Percentiles rank a stretch among this genome's conserved stretches.
These are phyloP conservation scores for Cicer yamashitae DNA, from an alignment of 306 rosid genomes.

Conservation along the genomic window DNA sequence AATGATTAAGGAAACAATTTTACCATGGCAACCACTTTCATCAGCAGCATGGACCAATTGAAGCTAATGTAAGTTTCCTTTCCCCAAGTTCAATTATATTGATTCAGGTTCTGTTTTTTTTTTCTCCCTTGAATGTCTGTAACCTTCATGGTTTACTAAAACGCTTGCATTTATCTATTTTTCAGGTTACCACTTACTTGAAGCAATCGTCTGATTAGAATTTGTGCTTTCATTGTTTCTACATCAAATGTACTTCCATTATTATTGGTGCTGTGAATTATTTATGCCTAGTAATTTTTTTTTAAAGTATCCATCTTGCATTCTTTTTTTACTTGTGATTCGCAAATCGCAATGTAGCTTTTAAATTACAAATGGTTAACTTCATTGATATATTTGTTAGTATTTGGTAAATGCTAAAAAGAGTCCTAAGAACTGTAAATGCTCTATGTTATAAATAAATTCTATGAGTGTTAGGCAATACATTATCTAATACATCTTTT, in stretches of 20 bases:
- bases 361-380: constrained; percentile 11
- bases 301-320: neutral
- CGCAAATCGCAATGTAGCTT: neutral
- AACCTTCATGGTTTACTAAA: constrained; percentile 20
- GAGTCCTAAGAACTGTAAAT: too few relatives aligned
- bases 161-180: neutral
- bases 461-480: too few relatives aligned
- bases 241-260: neutral
- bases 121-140: neutral
- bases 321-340: neutral
- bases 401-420: too few relatives aligned
- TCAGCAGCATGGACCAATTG: constrained; percentile 25
- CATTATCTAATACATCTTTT: too few relatives aligned
- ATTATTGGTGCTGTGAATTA: constrained; percentile 22
- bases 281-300: neutral
- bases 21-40: constrained; percentile 16
- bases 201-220: constrained; percentile 30
- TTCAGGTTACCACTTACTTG: constrained; percentile 32
- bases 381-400: too few relatives aligned
- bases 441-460: too few relatives aligned
- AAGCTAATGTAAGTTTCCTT: constrained; percentile 37
- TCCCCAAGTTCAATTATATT: neutral
- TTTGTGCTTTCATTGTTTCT: constrained; percentile 19
- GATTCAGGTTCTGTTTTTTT: constrained; percentile 14
- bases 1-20: constrained; percentile 35